These are phyloP conservation scores for Schizophyllum commune DNA, from an alignment of 1,284 basidiomycete species.

Conservation along the genomic window DNA sequence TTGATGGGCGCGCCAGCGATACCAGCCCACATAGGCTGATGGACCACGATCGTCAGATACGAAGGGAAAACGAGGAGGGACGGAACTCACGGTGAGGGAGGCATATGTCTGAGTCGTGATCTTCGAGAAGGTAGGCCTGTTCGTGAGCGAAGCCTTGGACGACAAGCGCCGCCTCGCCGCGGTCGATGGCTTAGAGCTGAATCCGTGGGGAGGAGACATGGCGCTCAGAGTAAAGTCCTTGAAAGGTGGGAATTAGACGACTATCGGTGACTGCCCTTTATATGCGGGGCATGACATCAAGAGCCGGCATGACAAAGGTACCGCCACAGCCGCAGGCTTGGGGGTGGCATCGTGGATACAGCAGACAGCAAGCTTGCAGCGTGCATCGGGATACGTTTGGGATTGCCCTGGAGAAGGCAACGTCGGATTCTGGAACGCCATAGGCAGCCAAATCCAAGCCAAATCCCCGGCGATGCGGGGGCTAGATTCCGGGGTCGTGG, in stretches of 20 bases:
- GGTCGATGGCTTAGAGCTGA: slow-evolving; percentile 55
- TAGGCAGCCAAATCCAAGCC: background rate
- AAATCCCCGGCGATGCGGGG: background rate
- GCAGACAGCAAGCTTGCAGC: background rate
- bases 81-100: slow-evolving; percentile 52
- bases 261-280: background rate
- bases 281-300: background rate
- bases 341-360: background rate
- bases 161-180: slow-evolving; percentile 61
- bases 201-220: slow-evolving; percentile 40
- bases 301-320: background rate
- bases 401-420: background rate
- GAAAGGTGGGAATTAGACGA: background rate
- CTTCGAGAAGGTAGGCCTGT: slow-evolving; percentile 40
- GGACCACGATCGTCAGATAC: slow-evolving; percentile 14
- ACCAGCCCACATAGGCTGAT: slow-evolving; percentile 78
- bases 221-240: slow-evolving; percentile 12
- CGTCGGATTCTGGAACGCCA: background rate
- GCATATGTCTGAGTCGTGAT: slow-evolving; percentile 34
- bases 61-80: slow-evolving; percentile 8
- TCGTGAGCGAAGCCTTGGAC: slow-evolving; percentile 40
- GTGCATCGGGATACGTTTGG: background rate
- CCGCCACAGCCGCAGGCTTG: background rate
- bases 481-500: background rate
- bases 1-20: slow-evolving; percentile 54